Evolutionary conservation across 2,329 filamentous ascomycete genomes (phyloP).

Genomic region (Nakataea oryzae): DNA sequence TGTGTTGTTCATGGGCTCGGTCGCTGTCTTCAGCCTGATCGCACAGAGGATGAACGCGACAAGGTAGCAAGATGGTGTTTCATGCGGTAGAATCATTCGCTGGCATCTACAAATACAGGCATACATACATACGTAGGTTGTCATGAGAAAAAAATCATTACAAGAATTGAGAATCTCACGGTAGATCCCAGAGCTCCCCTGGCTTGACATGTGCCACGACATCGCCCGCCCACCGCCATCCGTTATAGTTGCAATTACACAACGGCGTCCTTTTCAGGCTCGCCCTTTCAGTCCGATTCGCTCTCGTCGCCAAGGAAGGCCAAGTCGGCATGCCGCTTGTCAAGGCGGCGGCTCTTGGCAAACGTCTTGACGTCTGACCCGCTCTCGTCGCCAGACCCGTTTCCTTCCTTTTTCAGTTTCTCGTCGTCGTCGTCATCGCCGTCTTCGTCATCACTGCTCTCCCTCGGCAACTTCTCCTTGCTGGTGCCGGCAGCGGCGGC

Average conservation of each 20-base stretch:
- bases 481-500: slow-evolving; percentile 12
- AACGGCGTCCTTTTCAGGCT: background rate
- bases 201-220: background rate
- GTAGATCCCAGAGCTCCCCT: background rate
- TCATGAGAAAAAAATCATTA: background rate
- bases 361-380: slow-evolving; percentile 23
- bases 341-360: slow-evolving; percentile 33
- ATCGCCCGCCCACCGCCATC: background rate
- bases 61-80: slow-evolving; percentile 6
- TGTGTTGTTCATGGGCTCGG: slow-evolving; percentile 90
- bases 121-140: background rate
- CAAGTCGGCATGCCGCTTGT: slow-evolving; percentile 37
- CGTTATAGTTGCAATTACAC: background rate
- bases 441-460: slow-evolving; percentile 20
- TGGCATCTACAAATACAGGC: background rate
- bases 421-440: slow-evolving; percentile 16
- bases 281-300: slow-evolving; percentile 45
- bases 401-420: slow-evolving; percentile 5
- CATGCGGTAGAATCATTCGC: slow-evolving; percentile 10
- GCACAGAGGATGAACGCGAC: slow-evolving; percentile 70
- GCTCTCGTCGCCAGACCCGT: slow-evolving; percentile 4
- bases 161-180: background rate
- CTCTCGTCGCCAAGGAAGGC: slow-evolving; percentile 62
- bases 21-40: slow-evolving; percentile 86
- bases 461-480: slow-evolving; percentile 25